Percentiles rank a stretch among this genome's conserved stretches.
These are phyloP conservation scores for Aspergillus proliferans DNA, from an alignment of 2,329 filamentous ascomycete species.

Conservation along the genomic window DNA sequence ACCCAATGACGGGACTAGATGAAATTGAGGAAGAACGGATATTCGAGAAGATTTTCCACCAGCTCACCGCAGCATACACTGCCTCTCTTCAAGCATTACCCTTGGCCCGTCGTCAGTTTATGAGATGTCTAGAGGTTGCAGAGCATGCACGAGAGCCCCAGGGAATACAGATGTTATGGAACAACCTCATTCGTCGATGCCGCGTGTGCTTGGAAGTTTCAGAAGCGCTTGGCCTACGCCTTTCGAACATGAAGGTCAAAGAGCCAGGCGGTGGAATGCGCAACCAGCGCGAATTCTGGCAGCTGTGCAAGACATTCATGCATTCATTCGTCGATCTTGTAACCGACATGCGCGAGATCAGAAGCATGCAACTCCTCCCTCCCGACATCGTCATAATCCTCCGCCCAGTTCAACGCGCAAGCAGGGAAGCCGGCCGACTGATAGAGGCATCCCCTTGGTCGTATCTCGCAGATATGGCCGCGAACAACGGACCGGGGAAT, in stretches of 20 bases:
- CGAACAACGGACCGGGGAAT: slow-evolving; percentile 23
- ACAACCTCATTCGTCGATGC: slow-evolving; percentile 64
- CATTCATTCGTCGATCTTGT: slow-evolving; percentile 44
- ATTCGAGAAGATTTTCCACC: slow-evolving; percentile 77
- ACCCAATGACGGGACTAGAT: slow-evolving; percentile 55
- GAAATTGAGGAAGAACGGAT: slow-evolving; percentile 68
- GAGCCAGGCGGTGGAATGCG: slow-evolving; percentile 65
- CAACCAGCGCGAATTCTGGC: slow-evolving; percentile 56
- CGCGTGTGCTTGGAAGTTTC: slow-evolving; percentile 65
- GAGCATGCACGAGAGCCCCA: slow-evolving; percentile 56
- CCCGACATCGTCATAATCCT: slow-evolving; percentile 67
- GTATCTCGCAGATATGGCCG: slow-evolving; percentile 44
- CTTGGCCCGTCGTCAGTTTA: slow-evolving; percentile 61
- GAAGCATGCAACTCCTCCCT: slow-evolving; percentile 45
- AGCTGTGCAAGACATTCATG: slow-evolving; percentile 60
- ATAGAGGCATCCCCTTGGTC: slow-evolving; percentile 64
- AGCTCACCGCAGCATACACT: slow-evolving; percentile 67
- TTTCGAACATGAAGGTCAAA: slow-evolving; percentile 76
- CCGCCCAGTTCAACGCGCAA: slow-evolving; percentile 71
- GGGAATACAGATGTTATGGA: slow-evolving; percentile 60
- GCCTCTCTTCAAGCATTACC: slow-evolving; percentile 67
- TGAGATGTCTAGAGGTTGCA: slow-evolving; percentile 57
- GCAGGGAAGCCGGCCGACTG: slow-evolving; percentile 70
- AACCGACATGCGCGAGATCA: slow-evolving; percentile 42
- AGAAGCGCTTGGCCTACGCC: slow-evolving; percentile 62